Evolutionary conservation across 495 filamentous ascomycete species (phyloP).

Genomic region (Tuber borchii): DNA sequence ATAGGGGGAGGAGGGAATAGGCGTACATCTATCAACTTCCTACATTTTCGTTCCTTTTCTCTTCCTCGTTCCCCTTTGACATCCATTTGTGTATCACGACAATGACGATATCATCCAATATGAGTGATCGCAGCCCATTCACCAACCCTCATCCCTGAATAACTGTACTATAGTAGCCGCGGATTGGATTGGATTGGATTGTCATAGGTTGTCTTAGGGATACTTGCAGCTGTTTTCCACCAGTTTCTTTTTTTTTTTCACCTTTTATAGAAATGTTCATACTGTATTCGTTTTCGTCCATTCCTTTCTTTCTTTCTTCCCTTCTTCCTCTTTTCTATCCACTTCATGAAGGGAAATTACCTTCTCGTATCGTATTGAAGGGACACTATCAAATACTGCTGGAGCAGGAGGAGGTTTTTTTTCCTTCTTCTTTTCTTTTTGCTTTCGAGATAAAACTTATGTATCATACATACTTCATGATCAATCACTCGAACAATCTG

Average conservation of each 20-base stretch:
- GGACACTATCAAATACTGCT: neutral
- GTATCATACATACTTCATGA: neutral
- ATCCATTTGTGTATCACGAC: slow-evolving; percentile 3
- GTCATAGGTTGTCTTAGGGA: neutral
- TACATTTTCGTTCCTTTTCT: neutral
- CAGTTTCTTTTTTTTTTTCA: neutral
- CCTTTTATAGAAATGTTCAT: neutral
- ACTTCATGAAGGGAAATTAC: neutral
- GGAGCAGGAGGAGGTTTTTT: neutral
- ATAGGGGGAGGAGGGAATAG: neutral
- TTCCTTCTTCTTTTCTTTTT: neutral
- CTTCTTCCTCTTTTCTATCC: neutral
- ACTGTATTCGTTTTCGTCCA: neutral
- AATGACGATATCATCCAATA: neutral
- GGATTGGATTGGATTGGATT: neutral
- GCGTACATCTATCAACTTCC: neutral
- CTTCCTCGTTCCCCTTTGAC: neutral
- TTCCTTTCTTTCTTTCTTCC: neutral
- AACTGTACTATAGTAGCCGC: neutral
- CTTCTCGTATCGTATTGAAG: neutral
- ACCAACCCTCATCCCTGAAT: neutral
- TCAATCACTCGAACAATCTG: neutral
- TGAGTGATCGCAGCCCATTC: neutral
- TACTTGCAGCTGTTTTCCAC: neutral
- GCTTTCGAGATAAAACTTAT: neutral